phyloP scores from a whole-genome alignment of 495 filamentous ascomycete genomes.

The Platismatia glauca region DNA sequence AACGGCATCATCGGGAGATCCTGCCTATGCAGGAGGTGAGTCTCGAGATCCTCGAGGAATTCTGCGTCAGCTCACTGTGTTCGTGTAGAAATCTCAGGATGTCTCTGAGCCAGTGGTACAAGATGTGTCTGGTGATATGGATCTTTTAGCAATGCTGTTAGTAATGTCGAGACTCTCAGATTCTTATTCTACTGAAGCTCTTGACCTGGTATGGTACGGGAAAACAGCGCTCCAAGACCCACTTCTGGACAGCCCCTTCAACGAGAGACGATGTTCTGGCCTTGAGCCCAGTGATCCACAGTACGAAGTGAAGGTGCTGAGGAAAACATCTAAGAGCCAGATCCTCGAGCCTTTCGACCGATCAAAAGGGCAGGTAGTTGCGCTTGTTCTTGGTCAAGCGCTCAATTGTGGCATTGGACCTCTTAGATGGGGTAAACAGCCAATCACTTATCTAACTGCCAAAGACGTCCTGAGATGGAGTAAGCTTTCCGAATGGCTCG shows the following conservation, averaged over 20 bases:
- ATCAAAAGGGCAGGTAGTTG: neutral
- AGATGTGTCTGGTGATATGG: neutral
- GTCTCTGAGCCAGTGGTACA: neutral
- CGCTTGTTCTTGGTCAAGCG: neutral
- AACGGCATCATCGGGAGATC: slow-evolving; percentile 4
- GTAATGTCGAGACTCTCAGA: neutral
- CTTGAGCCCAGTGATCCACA: neutral
- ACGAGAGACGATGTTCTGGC: neutral
- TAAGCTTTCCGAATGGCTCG: neutral
- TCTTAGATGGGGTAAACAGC: neutral
- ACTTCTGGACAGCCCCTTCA: neutral
- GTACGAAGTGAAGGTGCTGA: neutral
- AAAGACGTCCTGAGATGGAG: neutral
- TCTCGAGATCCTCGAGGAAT: neutral
- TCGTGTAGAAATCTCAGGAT: slow-evolving; percentile 1
- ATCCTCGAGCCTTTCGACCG: neutral
- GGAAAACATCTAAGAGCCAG: neutral
- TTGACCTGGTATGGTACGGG: neutral
- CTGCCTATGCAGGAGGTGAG: neutral
- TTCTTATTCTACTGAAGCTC: neutral
- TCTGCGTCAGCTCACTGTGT: neutral
- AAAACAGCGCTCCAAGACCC: neutral
- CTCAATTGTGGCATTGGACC: neutral
- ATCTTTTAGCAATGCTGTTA: neutral
- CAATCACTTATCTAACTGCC: neutral